Percentiles rank a stretch among this genome's conserved stretches.
Evolutionary conservation across 176 grass and related monocot species (phyloP).

Genomic region (Eragrostis nindensis): DNA sequence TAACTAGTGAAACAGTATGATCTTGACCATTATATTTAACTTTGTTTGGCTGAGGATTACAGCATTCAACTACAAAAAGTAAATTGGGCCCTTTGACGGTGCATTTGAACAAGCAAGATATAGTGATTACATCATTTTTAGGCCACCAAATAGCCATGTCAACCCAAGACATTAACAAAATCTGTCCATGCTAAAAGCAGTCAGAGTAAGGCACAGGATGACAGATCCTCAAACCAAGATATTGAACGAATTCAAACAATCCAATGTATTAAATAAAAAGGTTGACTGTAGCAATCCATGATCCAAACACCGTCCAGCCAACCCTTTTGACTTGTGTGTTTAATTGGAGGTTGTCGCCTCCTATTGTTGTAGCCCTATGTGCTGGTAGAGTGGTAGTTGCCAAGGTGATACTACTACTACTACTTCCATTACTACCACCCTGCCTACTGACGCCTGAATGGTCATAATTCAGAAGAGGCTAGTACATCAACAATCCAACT

Average conservation of each 20-base stretch:
- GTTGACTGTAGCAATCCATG: neutral
- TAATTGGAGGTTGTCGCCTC: neutral
- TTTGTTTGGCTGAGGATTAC: neutral
- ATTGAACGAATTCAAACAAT: conserved; percentile 16
- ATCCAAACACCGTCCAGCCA: neutral
- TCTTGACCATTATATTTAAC: neutral
- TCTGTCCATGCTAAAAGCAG: neutral
- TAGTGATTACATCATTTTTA: neutral
- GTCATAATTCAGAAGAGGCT: too few species aligned
- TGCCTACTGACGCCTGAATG: too few species aligned
- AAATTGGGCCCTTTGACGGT: neutral
- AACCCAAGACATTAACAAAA: neutral
- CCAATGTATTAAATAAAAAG: neutral
- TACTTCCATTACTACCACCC: too few species aligned
- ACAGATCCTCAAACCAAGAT: neutral
- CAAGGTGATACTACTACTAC: too few species aligned
- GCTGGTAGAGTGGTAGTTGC: neutral
- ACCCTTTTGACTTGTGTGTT: neutral
- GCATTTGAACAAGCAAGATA: conserved; percentile 7
- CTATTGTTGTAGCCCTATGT: neutral
- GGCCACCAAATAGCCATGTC: neutral
- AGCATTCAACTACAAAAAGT: conserved; percentile 6
- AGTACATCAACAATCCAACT: too few species aligned
- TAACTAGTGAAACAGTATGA: neutral
- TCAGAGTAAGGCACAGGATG: neutral